Evolutionary conservation across 2,329 filamentous ascomycete genomes (phyloP).

Genomic region (Setomelanomma holmii): DNA sequence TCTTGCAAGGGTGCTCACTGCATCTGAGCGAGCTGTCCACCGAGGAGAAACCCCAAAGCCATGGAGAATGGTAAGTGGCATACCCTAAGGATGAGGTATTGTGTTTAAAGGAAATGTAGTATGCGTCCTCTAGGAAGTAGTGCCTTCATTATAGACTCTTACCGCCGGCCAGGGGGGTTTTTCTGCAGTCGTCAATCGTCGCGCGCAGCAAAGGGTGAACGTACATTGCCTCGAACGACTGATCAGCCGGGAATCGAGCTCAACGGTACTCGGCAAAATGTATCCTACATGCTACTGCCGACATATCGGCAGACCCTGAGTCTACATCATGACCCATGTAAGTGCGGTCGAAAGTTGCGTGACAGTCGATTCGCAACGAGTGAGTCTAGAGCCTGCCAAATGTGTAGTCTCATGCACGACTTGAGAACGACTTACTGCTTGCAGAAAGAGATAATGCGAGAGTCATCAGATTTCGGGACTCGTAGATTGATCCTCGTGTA

Average conservation of each 20-base stretch:
- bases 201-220: too few species aligned
- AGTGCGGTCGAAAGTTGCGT: neutral
- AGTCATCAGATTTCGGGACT: too few species aligned
- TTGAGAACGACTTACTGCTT: neutral
- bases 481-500: neutral
- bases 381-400: neutral
- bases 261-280: too few species aligned
- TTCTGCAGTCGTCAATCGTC: too few species aligned
- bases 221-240: neutral
- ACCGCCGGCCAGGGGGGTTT: too few species aligned
- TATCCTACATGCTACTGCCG: neutral
- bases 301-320: neutral
- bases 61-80: too few species aligned
- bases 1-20: slow-evolving; percentile 1
- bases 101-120: too few species aligned
- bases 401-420: neutral
- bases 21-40: neutral
- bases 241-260: too few species aligned
- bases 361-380: neutral
- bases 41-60: too few species aligned
- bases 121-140: too few species aligned
- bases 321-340: neutral
- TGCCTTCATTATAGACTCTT: too few species aligned
- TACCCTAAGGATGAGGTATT: too few species aligned
- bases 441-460: neutral